Percentiles rank a stretch among this genome's conserved stretches.
These are phyloP conservation scores for Pseudognaphalium luteoalbum DNA, from an alignment of 129 eudicot genomes.

Conservation along the genomic window DNA sequence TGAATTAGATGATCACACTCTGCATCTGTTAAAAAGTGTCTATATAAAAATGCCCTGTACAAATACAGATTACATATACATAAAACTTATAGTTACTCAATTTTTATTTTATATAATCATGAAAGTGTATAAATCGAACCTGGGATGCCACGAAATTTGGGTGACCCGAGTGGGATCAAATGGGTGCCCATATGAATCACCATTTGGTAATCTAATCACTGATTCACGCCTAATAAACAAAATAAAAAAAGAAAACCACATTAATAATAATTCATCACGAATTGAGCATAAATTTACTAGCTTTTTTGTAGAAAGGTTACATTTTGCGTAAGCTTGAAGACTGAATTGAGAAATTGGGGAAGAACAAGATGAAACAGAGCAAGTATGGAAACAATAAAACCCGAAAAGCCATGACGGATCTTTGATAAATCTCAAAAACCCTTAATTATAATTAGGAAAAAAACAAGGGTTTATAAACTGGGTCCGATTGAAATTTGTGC, in stretches of 20 bases:
- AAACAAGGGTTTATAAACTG: conserved; percentile 13
- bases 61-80: background rate
- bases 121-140: conserved; percentile 35
- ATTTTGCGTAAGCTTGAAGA: conserved; percentile 28
- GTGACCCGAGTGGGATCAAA: conserved; percentile 76
- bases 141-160: conserved; percentile 81
- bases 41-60: conserved; percentile 76
- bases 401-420: conserved; percentile 28
- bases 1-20: conserved; percentile 91
- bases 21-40: conserved; percentile 67
- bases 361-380: conserved; percentile 15
- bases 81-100: background rate
- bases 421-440: conserved; percentile 28
- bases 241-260: background rate
- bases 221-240: conserved; percentile 39
- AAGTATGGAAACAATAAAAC: conserved; percentile 12
- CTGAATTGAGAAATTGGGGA: conserved; percentile 23
- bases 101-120: conserved; percentile 2
- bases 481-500: background rate
- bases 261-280: background rate
- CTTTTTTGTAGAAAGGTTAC: background rate
- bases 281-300: background rate
- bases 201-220: conserved; percentile 61
- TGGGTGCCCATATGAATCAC: conserved; percentile 43
- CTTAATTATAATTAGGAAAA: conserved; percentile 5